Percentiles rank a stretch among this genome's conserved stretches.
These are phyloP conservation scores for Puccinia novopanici DNA, from an alignment of 1,284 basidiomycete genomes.

Conservation along the genomic window DNA sequence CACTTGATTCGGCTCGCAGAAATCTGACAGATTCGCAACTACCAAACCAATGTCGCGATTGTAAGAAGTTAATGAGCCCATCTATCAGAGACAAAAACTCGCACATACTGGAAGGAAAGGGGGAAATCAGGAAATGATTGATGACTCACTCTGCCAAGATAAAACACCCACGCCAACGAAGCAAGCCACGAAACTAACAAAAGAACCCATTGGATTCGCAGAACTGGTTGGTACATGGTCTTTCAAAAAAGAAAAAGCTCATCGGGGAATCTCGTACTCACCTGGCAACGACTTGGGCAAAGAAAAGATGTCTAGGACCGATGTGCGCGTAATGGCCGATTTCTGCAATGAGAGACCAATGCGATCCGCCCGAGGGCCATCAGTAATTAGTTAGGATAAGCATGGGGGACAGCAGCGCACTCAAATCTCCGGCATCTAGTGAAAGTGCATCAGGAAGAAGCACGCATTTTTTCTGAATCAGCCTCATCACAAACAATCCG, in stretches of 20 bases:
- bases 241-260: not conserved
- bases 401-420: not conserved
- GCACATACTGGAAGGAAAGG: not conserved
- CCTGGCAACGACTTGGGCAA: slow-evolving; percentile 46
- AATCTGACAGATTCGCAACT: slow-evolving; percentile 45
- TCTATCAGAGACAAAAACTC: not conserved
- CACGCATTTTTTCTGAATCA: slow-evolving; percentile 2
- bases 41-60: not conserved
- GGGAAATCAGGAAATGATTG: too few species aligned
- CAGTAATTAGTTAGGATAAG: not conserved
- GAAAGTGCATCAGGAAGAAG: too few species aligned
- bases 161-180: slow-evolving; percentile 49
- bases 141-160: slow-evolving; percentile 43
- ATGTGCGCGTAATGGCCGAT: slow-evolving; percentile 50
- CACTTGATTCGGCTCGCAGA: slow-evolving; percentile 42
- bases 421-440: slow-evolving; percentile 47
- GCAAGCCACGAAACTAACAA: slow-evolving; percentile 39
- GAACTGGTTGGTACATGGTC: not conserved
- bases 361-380: not conserved
- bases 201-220: not conserved
- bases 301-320: slow-evolving; percentile 42
- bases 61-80: not conserved
- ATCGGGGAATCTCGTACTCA: not conserved
- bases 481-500: not conserved
- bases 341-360: slow-evolving; percentile 17